Evolutionary conservation across 177 flowering plant genomes (phyloP).

Genomic region (Telopea speciosissima): DNA sequence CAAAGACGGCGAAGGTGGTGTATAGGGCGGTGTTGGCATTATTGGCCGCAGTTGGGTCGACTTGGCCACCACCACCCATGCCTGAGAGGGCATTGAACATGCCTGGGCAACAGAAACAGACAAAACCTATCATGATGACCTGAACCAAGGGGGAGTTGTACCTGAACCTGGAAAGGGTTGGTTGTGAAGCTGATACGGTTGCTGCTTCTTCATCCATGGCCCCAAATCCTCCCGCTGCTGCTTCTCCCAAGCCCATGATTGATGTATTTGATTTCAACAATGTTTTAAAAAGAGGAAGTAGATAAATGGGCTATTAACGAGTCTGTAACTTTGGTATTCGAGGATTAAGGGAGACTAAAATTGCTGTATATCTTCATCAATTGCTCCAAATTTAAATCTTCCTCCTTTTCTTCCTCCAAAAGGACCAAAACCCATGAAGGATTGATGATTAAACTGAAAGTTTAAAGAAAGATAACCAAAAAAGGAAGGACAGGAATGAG

Average conservation of each 20-base stretch:
- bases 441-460: too few species aligned
- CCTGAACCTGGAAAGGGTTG: slow-evolving; percentile 41
- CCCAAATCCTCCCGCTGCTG: background rate
- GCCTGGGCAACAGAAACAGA: slow-evolving; percentile 97
- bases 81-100: slow-evolving; percentile 96
- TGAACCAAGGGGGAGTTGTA: slow-evolving; percentile 88
- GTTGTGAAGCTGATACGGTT: background rate
- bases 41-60: slow-evolving; percentile 70
- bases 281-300: too few species aligned
- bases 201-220: background rate
- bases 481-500: too few species aligned
- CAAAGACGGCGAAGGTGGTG: slow-evolving; percentile 80
- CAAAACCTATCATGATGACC: slow-evolving; percentile 62
- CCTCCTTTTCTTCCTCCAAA: too few species aligned
- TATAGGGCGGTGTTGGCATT: slow-evolving; percentile 93
- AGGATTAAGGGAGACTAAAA: too few species aligned
- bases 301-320: too few species aligned
- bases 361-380: too few species aligned
- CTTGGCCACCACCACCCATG: slow-evolving; percentile 97
- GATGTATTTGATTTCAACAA: too few species aligned
- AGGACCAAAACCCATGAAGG: too few species aligned
- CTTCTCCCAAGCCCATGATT: background rate
- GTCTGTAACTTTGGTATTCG: too few species aligned
- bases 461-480: too few species aligned
- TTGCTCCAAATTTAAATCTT: too few species aligned